phyloP scores from a whole-genome alignment of 2,329 filamentous ascomycete species.

The Microsporum ferrugineum region DNA sequence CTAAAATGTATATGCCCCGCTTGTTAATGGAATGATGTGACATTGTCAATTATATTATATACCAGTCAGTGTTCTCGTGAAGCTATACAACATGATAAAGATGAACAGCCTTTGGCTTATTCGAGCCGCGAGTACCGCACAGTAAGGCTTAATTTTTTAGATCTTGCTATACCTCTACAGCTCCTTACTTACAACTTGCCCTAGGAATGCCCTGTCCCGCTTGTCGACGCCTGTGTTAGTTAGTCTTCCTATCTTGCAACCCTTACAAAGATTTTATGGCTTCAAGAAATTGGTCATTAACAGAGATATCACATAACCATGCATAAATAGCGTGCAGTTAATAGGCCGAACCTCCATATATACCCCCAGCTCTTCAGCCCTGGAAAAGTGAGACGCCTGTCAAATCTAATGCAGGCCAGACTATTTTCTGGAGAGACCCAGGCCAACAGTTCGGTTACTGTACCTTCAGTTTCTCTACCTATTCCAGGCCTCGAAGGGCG shows the following conservation, averaged over 20 bases:
- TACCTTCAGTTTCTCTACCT: neutral
- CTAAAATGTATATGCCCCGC: no score
- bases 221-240: neutral
- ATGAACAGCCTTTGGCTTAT: neutral
- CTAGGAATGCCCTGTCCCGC: neutral
- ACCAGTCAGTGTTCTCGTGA: no score
- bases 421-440: neutral
- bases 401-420: neutral
- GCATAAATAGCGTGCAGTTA: neutral
- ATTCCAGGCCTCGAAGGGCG: neutral
- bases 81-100: neutral
- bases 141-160: neutral
- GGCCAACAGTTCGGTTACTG: neutral
- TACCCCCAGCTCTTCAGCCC: neutral
- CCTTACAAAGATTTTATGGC: neutral
- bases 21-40: no score
- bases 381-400: neutral
- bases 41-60: no score
- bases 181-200: neutral
- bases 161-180: neutral
- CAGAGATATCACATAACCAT: neutral
- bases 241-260: neutral
- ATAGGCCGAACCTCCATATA: neutral
- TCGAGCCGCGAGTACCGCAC: neutral
- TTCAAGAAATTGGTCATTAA: neutral